phyloP scores from a whole-genome alignment of 2,329 filamentous ascomycete genomes.

The Trichothecium sympodiale region DNA sequence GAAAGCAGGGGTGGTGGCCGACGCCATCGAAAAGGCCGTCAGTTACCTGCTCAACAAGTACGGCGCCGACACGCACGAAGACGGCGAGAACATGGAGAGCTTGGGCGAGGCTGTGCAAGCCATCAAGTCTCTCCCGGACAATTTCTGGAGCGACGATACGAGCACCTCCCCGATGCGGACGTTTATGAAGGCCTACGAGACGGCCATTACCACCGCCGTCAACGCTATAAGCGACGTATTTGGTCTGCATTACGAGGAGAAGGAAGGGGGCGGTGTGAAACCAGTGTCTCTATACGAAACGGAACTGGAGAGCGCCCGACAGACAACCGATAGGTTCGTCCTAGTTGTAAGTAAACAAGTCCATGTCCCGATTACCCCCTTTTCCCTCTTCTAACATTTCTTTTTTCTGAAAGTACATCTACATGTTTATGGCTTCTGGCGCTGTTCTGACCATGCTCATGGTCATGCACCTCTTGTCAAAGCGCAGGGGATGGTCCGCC shows the following conservation, averaged over 20 bases:
- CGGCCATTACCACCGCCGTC: slow-evolving; percentile 1
- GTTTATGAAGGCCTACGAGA: slow-evolving; percentile 1
- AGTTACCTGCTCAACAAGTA: not conserved
- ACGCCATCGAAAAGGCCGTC: not conserved
- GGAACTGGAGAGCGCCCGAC: slow-evolving; percentile 1
- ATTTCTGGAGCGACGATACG: not conserved
- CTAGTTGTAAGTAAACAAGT: slow-evolving; percentile 4
- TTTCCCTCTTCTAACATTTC: too few species aligned
- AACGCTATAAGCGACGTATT: slow-evolving; percentile 5
- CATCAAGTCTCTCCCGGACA: not conserved
- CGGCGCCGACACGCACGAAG: not conserved
- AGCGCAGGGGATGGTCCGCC: slow-evolving; percentile 4
- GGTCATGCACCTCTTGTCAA: slow-evolving; percentile 5
- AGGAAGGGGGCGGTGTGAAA: not conserved
- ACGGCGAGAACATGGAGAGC: not conserved
- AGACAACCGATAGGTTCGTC: slow-evolving; percentile 2
- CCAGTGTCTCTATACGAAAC: not conserved
- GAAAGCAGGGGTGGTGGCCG: not conserved
- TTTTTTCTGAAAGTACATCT: too few species aligned
- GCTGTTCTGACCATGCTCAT: slow-evolving; percentile 6
- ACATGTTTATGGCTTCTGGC: slow-evolving; percentile 4
- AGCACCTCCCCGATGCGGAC: not conserved
- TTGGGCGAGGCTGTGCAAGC: not conserved
- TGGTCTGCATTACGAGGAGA: not conserved
- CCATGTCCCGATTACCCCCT: too few species aligned